These are phyloP conservation scores for Eucalyptus decipiens DNA, from an alignment of 345 rosid genomes.

Conservation along the genomic window DNA sequence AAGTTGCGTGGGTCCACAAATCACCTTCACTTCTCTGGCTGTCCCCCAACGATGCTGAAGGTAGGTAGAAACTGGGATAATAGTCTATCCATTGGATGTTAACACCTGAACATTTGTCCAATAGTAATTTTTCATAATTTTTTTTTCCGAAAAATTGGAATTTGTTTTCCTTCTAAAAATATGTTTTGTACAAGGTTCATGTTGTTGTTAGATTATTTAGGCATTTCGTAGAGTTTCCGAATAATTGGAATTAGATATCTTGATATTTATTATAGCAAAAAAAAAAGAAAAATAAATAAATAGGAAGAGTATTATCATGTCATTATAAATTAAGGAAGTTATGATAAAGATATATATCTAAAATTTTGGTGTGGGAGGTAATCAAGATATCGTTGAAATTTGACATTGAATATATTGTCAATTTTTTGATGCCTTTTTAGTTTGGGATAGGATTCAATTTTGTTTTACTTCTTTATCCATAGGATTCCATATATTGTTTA, in stretches of 20 bases:
- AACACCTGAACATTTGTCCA: accelerated
- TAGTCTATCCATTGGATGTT: accelerated
- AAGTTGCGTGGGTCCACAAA: no score
- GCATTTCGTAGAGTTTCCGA: background rate
- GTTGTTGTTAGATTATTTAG: background rate
- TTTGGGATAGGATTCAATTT: no score
- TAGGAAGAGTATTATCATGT: background rate
- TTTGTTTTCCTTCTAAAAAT: background rate
- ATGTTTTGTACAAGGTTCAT: background rate
- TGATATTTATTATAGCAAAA: background rate
- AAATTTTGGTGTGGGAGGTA: background rate
- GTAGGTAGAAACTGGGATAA: background rate
- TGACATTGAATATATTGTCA: no score
- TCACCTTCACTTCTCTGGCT: no score
- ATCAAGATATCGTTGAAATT: background rate
- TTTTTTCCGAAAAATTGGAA: background rate
- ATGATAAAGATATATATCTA: background rate
- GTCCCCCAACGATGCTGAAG: background rate
- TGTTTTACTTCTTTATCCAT: no score
- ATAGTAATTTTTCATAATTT: background rate
- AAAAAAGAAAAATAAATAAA: no score
- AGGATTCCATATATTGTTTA: no score
- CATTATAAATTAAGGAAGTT: background rate
- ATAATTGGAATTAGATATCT: background rate
- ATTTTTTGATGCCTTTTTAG: background rate